A percentile compares a stretch with the other conserved stretches of the same genome.
These are phyloP conservation scores for Cnidoscolus chayamansa DNA, from an alignment of 441 rosid species.

Conservation along the genomic window DNA sequence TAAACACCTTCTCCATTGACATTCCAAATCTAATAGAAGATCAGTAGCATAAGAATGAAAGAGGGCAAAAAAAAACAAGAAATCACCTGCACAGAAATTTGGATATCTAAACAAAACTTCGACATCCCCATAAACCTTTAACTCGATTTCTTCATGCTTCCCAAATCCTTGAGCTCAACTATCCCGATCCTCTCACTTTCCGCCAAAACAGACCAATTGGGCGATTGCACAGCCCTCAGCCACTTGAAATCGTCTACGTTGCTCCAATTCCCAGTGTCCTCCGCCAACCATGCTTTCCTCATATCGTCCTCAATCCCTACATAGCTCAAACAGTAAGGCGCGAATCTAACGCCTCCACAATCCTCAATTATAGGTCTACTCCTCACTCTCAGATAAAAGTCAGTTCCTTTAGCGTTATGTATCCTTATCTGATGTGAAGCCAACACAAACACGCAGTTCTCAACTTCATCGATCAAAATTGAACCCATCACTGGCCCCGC, in stretches of 20 bases:
- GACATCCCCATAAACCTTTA: background rate
- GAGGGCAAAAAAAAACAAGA: background rate
- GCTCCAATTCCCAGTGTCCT: slow-evolving; percentile 66
- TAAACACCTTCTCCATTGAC: background rate
- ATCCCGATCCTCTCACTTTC: slow-evolving; percentile 45
- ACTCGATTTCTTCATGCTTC: slow-evolving; percentile 11
- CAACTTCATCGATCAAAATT: slow-evolving; percentile 70
- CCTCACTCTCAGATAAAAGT: slow-evolving; percentile 77
- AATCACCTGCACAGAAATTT: slow-evolving; percentile 8
- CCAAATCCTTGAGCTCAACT: slow-evolving; percentile 32
- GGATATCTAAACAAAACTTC: background rate
- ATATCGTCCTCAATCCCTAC: slow-evolving; percentile 62
- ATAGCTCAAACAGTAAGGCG: slow-evolving; percentile 67
- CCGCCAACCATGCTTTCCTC: slow-evolving; percentile 52
- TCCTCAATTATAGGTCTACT: slow-evolving; percentile 87
- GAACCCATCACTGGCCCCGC: slow-evolving; percentile 77
- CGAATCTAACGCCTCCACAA: slow-evolving; percentile 55
- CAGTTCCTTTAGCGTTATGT: slow-evolving; percentile 53
- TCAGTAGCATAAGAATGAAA: background rate
- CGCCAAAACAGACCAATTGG: slow-evolving; percentile 75
- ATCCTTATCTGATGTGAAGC: slow-evolving; percentile 91
- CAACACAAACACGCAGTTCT: slow-evolving; percentile 56
- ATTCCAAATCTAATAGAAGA: background rate
- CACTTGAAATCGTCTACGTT: slow-evolving; percentile 91
- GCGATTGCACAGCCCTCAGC: slow-evolving; percentile 76